phyloP scores from a whole-genome alignment of 2,329 filamentous ascomycete species.

The Cladophialophora yegresii region DNA sequence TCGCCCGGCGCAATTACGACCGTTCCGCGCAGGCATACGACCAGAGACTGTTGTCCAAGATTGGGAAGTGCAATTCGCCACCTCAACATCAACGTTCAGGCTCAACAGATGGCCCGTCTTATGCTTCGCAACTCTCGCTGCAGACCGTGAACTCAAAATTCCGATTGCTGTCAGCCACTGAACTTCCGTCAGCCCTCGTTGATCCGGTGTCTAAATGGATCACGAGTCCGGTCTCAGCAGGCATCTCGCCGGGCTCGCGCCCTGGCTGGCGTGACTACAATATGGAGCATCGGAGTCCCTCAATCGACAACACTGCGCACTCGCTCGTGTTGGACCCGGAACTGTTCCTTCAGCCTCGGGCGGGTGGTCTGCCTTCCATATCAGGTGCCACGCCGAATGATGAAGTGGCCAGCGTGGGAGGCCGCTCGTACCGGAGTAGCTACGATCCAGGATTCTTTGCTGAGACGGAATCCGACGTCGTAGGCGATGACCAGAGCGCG shows the following conservation, averaged over 20 bases:
- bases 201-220: conserved; percentile 41
- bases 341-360: conserved; percentile 41
- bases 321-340: conserved; percentile 48
- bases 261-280: conserved; percentile 45
- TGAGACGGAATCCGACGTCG: conserved; percentile 49
- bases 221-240: conserved; percentile 46
- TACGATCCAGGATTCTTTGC: conserved; percentile 63
- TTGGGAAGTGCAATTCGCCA: conserved; percentile 61
- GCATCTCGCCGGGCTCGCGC: conserved; percentile 46
- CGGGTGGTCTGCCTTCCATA: conserved; percentile 48
- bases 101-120: conserved; percentile 41
- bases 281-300: conserved; percentile 47
- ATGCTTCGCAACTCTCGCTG: conserved; percentile 40
- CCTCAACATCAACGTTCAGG: conserved; percentile 47
- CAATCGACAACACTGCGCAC: conserved; percentile 46
- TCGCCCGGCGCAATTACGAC: conserved; percentile 60
- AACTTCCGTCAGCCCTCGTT: conserved; percentile 24
- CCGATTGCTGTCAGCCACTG: conserved; percentile 28
- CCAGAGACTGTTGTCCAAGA: conserved; percentile 63
- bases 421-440: conserved; percentile 60
- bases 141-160: conserved; percentile 30
- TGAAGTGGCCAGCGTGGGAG: conserved; percentile 53
- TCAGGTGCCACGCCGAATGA: conserved; percentile 54
- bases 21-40: conserved; percentile 64
- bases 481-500: conserved; percentile 44